Evolutionary conservation across 2,329 filamentous ascomycete species (phyloP).

Genomic region (Penicillium corylophilum): DNA sequence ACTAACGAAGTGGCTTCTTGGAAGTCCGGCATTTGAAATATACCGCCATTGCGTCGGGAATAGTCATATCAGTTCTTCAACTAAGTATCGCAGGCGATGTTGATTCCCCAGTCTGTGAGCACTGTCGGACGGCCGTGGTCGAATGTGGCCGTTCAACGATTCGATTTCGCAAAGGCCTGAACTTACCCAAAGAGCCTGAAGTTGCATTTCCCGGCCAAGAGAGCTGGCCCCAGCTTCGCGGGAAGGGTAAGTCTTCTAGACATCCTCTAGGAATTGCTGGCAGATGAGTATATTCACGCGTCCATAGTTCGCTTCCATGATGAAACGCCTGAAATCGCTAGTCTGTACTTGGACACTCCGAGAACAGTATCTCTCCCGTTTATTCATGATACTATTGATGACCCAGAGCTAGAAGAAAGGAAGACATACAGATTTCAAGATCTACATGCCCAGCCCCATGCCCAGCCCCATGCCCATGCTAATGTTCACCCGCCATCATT

Average conservation of each 20-base stretch:
- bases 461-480: not conserved
- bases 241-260: slow-evolving; percentile 9
- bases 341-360: slow-evolving; percentile 8
- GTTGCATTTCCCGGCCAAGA: slow-evolving; percentile 15
- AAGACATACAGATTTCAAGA: not conserved
- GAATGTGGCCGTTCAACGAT: slow-evolving; percentile 22
- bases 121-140: slow-evolving; percentile 16
- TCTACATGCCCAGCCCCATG: not conserved
- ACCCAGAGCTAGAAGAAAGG: no score
- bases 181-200: slow-evolving; percentile 8
- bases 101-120: slow-evolving; percentile 11
- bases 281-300: not conserved
- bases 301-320: slow-evolving; percentile 23
- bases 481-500: not conserved
- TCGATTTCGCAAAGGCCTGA: slow-evolving; percentile 23
- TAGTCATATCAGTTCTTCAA: not conserved
- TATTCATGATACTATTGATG: not conserved
- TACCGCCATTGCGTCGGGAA: not conserved
- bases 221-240: slow-evolving; percentile 17
- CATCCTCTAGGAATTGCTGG: not conserved
- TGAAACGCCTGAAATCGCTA: slow-evolving; percentile 20
- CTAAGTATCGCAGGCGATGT: slow-evolving; percentile 17
- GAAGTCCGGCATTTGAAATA: slow-evolving; percentile 27
- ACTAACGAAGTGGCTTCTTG: not conserved
- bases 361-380: not conserved